Conservation (phyloP, 495 filamentous ascomycete species). For the Lineolata rhizophorae region DNA sequence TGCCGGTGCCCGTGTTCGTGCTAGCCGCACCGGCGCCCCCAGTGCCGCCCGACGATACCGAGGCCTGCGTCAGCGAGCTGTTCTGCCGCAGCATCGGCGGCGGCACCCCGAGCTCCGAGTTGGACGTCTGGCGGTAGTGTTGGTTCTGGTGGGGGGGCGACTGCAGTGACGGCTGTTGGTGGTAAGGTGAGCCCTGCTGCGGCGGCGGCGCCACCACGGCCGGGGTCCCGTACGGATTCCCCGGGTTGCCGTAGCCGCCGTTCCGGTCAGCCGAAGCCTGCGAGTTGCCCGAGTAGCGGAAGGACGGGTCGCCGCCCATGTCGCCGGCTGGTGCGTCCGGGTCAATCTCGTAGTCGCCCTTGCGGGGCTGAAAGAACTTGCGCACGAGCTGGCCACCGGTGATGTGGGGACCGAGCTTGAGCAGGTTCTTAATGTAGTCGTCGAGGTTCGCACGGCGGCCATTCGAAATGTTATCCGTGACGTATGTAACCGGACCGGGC, state of each 20-base stretch:
- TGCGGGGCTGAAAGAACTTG: constrained; percentile 71
- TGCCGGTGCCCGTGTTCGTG: constrained; percentile 22
- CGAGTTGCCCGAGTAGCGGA: constrained; percentile 10
- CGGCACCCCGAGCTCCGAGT: neutral
- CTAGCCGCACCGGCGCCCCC: constrained; percentile 3
- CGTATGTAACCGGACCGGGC: constrained; percentile 93
- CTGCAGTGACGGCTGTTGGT: constrained; percentile 3
- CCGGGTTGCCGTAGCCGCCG: constrained; percentile 19
- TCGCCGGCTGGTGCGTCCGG: constrained; percentile 13
- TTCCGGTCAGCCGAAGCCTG: constrained; percentile 9
- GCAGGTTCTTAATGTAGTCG: constrained; percentile 79
- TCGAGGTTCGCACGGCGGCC: constrained; percentile 79
- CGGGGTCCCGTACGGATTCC: neutral
- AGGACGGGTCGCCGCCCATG: too few species aligned
- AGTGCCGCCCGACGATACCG: constrained; percentile 9
- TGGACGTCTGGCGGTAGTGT: neutral
- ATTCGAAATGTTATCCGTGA: constrained; percentile 90
- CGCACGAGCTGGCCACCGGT: constrained; percentile 61
- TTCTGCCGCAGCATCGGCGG: neutral
- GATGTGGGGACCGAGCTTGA: constrained; percentile 67
- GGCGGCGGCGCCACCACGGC: constrained; percentile 1
- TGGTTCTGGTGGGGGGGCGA: constrained; percentile 16
- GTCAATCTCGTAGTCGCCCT: constrained; percentile 85
- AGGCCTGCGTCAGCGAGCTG: neutral
- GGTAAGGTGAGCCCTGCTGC: constrained; percentile 1